phyloP scores from a whole-genome alignment of 176 grass and related monocot species.

The Triticum monococcum region DNA sequence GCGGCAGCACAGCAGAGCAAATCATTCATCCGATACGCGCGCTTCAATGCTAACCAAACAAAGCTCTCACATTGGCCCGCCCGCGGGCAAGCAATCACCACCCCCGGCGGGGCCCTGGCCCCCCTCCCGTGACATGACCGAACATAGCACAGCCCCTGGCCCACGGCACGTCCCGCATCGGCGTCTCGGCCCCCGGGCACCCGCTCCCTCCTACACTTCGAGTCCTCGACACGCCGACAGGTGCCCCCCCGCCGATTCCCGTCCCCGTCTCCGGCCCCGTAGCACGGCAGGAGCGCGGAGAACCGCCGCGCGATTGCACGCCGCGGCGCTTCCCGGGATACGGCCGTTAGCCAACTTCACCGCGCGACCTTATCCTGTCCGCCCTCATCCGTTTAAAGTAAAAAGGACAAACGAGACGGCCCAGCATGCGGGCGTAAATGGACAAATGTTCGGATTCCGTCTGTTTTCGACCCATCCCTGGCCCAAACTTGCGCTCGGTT shows the following conservation, averaged over 20 bases:
- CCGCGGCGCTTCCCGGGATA: neutral
- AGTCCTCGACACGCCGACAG: neutral
- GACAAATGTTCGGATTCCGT: no score
- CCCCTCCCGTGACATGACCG: constrained; percentile 21
- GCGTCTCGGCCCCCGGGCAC: neutral
- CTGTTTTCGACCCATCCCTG: no score
- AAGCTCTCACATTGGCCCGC: constrained; percentile 16
- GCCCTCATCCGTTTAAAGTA: no score
- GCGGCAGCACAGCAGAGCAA: constrained; percentile 23
- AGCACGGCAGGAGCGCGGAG: neutral
- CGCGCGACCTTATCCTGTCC: no score
- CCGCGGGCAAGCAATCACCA: constrained; percentile 23
- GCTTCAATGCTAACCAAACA: constrained; percentile 26
- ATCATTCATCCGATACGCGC: constrained; percentile 21
- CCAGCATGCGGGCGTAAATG: no score
- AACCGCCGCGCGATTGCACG: neutral
- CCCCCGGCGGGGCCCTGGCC: neutral
- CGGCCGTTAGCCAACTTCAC: no score
- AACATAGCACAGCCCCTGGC: constrained; percentile 31
- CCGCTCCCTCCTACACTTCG: neutral
- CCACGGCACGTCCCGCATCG: constrained; percentile 12
- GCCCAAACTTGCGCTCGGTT: no score
- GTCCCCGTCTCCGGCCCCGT: neutral
- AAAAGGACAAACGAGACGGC: no score
- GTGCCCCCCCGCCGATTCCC: neutral